A percentile compares a stretch with the other conserved stretches of the same genome.
These are phyloP conservation scores for Trapa bicornis DNA, from an alignment of 345 rosid species.

Conservation along the genomic window DNA sequence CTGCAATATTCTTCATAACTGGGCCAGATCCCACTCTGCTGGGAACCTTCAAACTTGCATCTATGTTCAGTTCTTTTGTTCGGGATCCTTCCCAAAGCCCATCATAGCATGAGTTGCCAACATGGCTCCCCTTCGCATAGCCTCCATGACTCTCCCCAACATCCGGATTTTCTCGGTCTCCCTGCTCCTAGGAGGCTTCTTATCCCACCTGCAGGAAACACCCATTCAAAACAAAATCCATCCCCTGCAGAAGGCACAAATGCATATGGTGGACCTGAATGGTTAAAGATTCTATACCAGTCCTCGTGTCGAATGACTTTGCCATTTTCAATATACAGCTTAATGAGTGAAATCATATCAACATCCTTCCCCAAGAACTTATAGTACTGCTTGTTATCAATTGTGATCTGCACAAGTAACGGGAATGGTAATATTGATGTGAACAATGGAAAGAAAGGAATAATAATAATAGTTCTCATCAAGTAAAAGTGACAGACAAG, in stretches of 20 bases:
- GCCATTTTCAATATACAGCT: constrained; percentile 51
- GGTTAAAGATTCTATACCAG: constrained; percentile 31
- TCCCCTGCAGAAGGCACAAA: too few species aligned
- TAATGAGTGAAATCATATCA: constrained; percentile 71
- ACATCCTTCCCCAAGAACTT: constrained; percentile 58
- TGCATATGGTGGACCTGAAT: neutral
- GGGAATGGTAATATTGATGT: neutral
- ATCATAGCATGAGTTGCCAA: constrained; percentile 78
- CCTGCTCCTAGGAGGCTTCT: constrained; percentile 57
- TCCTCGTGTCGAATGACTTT: constrained; percentile 84
- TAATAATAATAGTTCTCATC: neutral
- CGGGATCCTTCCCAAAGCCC: constrained; percentile 81
- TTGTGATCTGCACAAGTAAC: constrained; percentile 35
- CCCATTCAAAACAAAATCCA: neutral
- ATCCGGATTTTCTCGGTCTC: constrained; percentile 45
- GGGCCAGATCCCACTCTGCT: too few species aligned
- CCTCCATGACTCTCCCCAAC: constrained; percentile 49
- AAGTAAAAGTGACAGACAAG: neutral
- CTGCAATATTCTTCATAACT: neutral
- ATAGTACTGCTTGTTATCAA: constrained; percentile 80
- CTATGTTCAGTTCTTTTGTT: constrained; percentile 7
- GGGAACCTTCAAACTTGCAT: neutral
- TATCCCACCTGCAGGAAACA: constrained; percentile 59
- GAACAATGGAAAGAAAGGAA: neutral
- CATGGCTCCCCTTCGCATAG: constrained; percentile 67